Percentiles rank a stretch among this genome's conserved stretches.
Conservation (phyloP, 2,329 filamentous ascomycete genomes). For the Fusarium tjaetaba region DNA sequence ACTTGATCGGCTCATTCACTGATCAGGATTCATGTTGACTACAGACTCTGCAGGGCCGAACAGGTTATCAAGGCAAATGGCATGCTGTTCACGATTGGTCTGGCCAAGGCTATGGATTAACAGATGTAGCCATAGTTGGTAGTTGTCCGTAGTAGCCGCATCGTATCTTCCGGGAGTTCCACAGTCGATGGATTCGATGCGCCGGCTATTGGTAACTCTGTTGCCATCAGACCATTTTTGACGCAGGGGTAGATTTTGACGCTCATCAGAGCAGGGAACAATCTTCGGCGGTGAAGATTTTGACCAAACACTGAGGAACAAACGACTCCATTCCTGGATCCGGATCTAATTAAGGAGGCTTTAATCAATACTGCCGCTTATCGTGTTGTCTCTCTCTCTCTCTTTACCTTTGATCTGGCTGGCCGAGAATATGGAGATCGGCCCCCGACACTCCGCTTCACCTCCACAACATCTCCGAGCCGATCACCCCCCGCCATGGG, state of each 20-base stretch:
- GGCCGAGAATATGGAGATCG: conserved; percentile 7
- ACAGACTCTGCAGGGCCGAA: conserved; percentile 17
- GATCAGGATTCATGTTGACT: conserved; percentile 4
- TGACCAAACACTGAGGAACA: neutral
- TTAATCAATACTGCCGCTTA: neutral
- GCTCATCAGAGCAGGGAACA: conserved; percentile 19
- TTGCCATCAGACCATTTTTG: conserved; percentile 38
- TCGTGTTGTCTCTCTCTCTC: neutral
- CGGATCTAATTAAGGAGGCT: conserved; percentile 21
- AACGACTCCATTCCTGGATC: neutral
- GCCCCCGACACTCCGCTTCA: conserved; percentile 11
- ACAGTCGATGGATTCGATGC: conserved; percentile 12
- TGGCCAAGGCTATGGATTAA: neutral
- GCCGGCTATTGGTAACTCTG: conserved; percentile 28
- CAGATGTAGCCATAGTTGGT: neutral
- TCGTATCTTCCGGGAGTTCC: conserved; percentile 18
- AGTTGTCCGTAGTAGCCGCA: conserved; percentile 11
- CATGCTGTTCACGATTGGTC: neutral
- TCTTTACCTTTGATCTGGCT: conserved; percentile 5
- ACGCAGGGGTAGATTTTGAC: conserved; percentile 35
- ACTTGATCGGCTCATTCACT: conserved; percentile 17
- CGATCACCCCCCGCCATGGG: conserved; percentile 20
- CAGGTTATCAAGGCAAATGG: neutral
- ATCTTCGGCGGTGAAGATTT: conserved; percentile 29
- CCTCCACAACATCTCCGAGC: conserved; percentile 27